Evolutionary conservation across 2,329 filamentous ascomycete genomes (phyloP).

Genomic region (Blastomyces silverae): DNA sequence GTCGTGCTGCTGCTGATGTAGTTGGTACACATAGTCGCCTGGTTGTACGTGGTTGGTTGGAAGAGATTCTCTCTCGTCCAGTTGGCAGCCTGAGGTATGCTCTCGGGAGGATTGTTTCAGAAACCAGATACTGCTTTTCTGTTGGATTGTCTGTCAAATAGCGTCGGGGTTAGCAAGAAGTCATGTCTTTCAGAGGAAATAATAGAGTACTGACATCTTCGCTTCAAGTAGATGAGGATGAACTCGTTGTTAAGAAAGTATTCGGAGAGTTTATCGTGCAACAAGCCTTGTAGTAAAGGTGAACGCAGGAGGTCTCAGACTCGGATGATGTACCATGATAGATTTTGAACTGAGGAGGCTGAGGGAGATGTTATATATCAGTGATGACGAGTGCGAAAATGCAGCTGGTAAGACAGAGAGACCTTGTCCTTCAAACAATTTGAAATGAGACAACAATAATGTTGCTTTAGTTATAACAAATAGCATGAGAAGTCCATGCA

Average conservation of each 20-base stretch:
- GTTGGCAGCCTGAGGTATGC: too few species aligned
- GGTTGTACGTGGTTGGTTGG: background rate
- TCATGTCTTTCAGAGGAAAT: background rate
- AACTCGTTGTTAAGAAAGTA: background rate
- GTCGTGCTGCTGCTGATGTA: background rate
- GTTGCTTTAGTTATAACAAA: background rate
- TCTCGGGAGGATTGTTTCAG: background rate
- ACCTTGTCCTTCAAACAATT: background rate
- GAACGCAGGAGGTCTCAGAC: background rate
- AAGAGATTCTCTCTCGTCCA: background rate
- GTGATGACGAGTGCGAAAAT: background rate
- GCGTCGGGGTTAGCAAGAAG: background rate
- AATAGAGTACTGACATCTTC: background rate
- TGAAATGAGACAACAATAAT: background rate
- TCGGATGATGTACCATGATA: background rate
- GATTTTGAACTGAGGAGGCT: background rate
- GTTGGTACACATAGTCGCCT: constrained; percentile 1
- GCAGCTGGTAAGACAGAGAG: background rate
- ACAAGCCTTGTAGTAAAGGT: background rate
- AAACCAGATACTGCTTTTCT: background rate
- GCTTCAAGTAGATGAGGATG: background rate
- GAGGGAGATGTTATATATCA: background rate
- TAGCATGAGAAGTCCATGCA: background rate
- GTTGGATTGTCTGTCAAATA: background rate
- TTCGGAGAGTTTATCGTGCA: background rate